A percentile compares a stretch with the other conserved stretches of the same genome.
These are phyloP conservation scores for Diaporthe sp. DNA, from an alignment of 2,329 filamentous ascomycete species.

Conservation along the genomic window DNA sequence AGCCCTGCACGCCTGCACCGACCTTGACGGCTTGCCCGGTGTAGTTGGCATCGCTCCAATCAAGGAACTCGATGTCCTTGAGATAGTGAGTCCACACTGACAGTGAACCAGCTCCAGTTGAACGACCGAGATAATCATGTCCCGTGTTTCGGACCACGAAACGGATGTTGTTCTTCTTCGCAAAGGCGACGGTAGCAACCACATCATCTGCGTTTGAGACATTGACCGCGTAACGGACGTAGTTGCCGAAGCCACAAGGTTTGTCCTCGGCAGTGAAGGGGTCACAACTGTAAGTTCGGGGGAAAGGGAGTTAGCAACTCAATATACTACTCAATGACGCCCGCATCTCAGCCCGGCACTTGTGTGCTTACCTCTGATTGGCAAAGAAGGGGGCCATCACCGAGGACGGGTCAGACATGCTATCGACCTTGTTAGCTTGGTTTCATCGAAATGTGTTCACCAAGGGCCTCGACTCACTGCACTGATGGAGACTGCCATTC, in stretches of 20 bases:
- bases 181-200: slow-evolving; percentile 21
- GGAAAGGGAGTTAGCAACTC: background rate
- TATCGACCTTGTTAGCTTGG: slow-evolving; percentile 9
- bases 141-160: slow-evolving; percentile 61
- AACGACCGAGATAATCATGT: slow-evolving; percentile 61
- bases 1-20: slow-evolving; percentile 68
- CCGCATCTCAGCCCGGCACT: background rate
- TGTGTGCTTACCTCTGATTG: slow-evolving; percentile 35
- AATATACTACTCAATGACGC: background rate
- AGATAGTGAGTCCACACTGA: slow-evolving; percentile 55
- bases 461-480: background rate
- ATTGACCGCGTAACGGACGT: slow-evolving; percentile 31
- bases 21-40: slow-evolving; percentile 66
- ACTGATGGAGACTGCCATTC: slow-evolving; percentile 17
- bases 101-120: slow-evolving; percentile 60
- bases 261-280: slow-evolving; percentile 45
- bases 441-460: background rate
- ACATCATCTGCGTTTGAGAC: slow-evolving; percentile 36
- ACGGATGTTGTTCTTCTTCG: slow-evolving; percentile 51
- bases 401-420: slow-evolving; percentile 45
- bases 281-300: slow-evolving; percentile 33
- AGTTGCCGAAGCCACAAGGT: slow-evolving; percentile 50
- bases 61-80: slow-evolving; percentile 8
- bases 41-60: slow-evolving; percentile 47
- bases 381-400: slow-evolving; percentile 49